Conservation (phyloP, 768 basidiomycete species). For the Baorangia bicolor region DNA sequence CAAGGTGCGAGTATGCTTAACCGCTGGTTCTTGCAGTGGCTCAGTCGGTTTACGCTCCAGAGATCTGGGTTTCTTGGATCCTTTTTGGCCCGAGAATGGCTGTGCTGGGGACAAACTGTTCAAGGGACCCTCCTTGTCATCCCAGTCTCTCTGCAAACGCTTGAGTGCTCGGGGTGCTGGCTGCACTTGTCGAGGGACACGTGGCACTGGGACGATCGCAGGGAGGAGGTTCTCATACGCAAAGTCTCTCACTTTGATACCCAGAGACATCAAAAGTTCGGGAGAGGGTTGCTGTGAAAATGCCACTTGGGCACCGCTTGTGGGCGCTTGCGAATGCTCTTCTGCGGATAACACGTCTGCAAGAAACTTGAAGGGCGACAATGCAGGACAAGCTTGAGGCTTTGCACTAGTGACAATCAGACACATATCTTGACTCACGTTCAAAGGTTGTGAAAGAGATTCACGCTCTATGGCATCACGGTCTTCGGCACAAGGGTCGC, state of each 20-base stretch:
- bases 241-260: conserved; percentile 56
- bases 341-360: conserved; percentile 5
- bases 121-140: conserved; percentile 25
- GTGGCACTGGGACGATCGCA: conserved; percentile 52
- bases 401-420: conserved; percentile 25
- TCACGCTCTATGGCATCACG: conserved; percentile 19
- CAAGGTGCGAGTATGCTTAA: conserved; percentile 17
- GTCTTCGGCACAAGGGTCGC: not conserved
- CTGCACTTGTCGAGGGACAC: conserved; percentile 48
- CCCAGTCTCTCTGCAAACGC: conserved; percentile 37
- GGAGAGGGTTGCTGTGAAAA: conserved; percentile 37
- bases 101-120: not conserved
- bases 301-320: conserved; percentile 1
- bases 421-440: conserved; percentile 39
- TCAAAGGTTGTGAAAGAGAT: conserved; percentile 24
- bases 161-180: conserved; percentile 40
- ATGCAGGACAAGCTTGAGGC: conserved; percentile 34
- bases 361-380: conserved; percentile 22
- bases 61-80: conserved; percentile 24
- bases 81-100: conserved; percentile 6
- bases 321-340: conserved; percentile 20
- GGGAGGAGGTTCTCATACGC: conserved; percentile 68
- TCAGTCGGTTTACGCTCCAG: conserved; percentile 37
- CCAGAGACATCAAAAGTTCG: conserved; percentile 29
- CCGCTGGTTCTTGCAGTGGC: conserved; percentile 29